phyloP scores from a whole-genome alignment of 257 asterid species.

The Nicotiana paniculata region DNA sequence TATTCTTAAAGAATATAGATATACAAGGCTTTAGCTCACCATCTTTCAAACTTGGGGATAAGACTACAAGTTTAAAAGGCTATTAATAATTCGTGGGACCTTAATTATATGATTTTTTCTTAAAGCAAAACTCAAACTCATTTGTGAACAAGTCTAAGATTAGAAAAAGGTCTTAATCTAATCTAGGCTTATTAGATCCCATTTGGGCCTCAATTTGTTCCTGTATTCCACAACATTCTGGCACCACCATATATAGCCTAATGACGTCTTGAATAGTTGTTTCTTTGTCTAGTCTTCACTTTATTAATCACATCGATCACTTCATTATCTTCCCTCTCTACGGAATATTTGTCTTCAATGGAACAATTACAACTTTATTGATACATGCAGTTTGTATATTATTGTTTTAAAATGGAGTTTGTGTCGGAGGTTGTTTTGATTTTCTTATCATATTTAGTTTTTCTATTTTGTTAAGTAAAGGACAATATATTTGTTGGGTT shows the following conservation, averaged over 20 bases:
- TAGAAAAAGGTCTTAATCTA: background rate
- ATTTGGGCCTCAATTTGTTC: background rate
- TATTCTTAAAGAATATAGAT: background rate
- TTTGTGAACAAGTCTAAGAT: background rate
- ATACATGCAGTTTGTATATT: background rate
- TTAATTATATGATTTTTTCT: background rate
- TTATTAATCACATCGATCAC: background rate
- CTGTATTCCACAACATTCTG: background rate
- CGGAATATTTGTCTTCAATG: background rate
- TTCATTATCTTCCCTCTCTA: background rate
- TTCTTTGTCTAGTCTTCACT: conserved; percentile 1
- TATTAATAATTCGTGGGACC: background rate
- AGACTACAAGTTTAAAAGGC: background rate
- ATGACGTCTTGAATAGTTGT: background rate
- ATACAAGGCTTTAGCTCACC: too few relatives aligned
- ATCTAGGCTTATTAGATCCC: background rate
- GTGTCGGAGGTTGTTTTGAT: too few relatives aligned
- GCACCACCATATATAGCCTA: background rate
- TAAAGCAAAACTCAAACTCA: background rate
- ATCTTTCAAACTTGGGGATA: background rate
- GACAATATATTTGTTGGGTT: too few relatives aligned
- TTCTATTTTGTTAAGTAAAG: too few relatives aligned
- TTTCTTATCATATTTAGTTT: too few relatives aligned
- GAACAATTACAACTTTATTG: background rate
- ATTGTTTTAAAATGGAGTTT: background rate